phyloP scores from a whole-genome alignment of 345 rosid genomes.

The Brassica juncea region DNA sequence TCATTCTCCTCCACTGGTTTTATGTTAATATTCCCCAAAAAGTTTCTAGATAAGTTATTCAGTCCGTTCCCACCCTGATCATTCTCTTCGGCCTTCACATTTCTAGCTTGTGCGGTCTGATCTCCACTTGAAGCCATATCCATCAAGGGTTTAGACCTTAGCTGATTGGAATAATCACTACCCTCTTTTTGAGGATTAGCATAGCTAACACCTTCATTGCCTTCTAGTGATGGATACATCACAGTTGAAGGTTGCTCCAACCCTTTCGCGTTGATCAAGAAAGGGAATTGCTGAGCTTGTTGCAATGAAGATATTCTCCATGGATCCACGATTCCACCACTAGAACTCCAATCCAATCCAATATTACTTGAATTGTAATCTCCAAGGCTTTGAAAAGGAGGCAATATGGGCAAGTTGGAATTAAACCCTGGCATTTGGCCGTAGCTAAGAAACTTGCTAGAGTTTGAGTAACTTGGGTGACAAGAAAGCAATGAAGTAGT shows the following conservation, averaged over 20 bases:
- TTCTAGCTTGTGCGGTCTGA: background rate
- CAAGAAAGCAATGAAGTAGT: conserved; percentile 29
- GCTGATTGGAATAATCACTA: conserved; percentile 12
- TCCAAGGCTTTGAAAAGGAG: conserved; percentile 34
- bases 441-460: conserved; percentile 35
- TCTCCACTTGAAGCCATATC: conserved; percentile 7
- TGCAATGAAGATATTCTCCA: conserved; percentile 39
- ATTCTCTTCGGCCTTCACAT: conserved; percentile 36
- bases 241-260: conserved; percentile 31
- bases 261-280: conserved; percentile 28
- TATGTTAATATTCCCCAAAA: conserved; percentile 36
- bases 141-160: conserved; percentile 34
- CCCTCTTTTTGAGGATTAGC: conserved; percentile 21
- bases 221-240: conserved; percentile 32
- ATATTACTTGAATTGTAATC: conserved; percentile 26
- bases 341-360: conserved; percentile 33
- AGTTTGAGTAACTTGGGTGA: conserved; percentile 40
- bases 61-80: conserved; percentile 13
- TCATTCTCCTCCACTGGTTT: conserved; percentile 10
- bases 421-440: conserved; percentile 25
- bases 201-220: conserved; percentile 12
- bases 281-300: conserved; percentile 39
- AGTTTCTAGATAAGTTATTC: conserved; percentile 38
- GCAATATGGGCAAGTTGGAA: conserved; percentile 20
- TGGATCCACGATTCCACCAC: conserved; percentile 25